These are phyloP conservation scores for Lactarius hatsudake DNA, from an alignment of 768 basidiomycete species.

Conservation along the genomic window DNA sequence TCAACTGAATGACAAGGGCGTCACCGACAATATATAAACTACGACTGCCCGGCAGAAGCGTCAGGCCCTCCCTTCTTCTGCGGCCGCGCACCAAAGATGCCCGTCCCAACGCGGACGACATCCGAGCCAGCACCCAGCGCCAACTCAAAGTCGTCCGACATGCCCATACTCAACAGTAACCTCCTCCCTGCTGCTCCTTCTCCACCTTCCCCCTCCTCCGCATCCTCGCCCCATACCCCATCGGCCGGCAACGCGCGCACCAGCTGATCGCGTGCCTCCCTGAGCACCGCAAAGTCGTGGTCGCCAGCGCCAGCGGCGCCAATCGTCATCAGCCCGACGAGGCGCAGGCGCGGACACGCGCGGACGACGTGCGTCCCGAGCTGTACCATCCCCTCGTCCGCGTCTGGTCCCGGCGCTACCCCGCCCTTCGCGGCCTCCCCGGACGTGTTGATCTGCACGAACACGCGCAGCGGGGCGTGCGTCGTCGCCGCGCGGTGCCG, in stretches of 20 bases:
- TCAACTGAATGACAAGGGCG: too few species aligned
- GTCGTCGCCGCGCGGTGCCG: constrained; percentile 66
- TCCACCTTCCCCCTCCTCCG: too few species aligned
- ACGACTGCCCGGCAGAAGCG: not conserved
- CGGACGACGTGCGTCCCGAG: constrained; percentile 70
- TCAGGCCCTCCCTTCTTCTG: constrained; percentile 15
- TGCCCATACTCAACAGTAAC: constrained; percentile 86
- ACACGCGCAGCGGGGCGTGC: constrained; percentile 63
- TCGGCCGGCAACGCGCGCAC: constrained; percentile 41
- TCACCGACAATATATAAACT: too few species aligned
- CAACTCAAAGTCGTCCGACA: constrained; percentile 92
- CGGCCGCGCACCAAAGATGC: constrained; percentile 38
- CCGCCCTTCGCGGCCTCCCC: constrained; percentile 92
- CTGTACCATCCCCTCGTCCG: constrained; percentile 41
- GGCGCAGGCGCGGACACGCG: constrained; percentile 67
- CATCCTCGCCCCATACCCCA: constrained; percentile 26
- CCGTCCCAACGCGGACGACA: constrained; percentile 87
- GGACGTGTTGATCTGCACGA: constrained; percentile 95
- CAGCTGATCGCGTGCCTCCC: constrained; percentile 59
- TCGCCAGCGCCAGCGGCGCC: constrained; percentile 63
- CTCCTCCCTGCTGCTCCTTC: constrained; percentile 50
- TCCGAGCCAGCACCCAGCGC: constrained; percentile 83
- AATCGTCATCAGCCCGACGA: constrained; percentile 96
- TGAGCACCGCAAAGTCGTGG: constrained; percentile 73
- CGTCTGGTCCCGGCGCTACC: constrained; percentile 34